Evolutionary conservation across 2,329 filamentous ascomycete species (phyloP).

Genomic region (Plenodomus tracheiphilus): DNA sequence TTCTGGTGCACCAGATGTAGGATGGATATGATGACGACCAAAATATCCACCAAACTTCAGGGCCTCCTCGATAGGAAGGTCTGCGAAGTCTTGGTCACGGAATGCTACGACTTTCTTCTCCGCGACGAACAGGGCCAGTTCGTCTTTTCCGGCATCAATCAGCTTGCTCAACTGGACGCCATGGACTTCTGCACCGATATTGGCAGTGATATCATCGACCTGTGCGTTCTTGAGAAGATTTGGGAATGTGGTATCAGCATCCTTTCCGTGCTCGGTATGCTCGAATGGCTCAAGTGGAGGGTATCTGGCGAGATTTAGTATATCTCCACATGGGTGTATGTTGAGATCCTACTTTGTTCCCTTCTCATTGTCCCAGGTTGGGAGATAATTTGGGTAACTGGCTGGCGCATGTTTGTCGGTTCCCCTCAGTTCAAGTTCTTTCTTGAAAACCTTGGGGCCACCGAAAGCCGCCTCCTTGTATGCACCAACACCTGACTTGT

Average conservation of each 20-base stretch:
- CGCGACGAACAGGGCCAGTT: constrained; percentile 74
- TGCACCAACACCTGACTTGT: constrained; percentile 40
- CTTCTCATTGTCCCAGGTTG: constrained; percentile 67
- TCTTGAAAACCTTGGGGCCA: constrained; percentile 49
- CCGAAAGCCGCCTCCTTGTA: constrained; percentile 50
- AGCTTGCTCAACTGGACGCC: constrained; percentile 74
- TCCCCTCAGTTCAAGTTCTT: constrained; percentile 58
- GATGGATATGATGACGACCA: constrained; percentile 80
- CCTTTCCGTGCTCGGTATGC: constrained; percentile 74
- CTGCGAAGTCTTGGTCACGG: constrained; percentile 68
- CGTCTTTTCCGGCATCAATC: constrained; percentile 70
- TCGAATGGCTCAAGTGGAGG: constrained; percentile 69
- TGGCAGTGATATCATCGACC: constrained; percentile 68
- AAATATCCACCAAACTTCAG: constrained; percentile 75
- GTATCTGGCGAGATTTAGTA: constrained; percentile 50
- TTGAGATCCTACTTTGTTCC: constrained; percentile 3
- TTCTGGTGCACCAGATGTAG: constrained; percentile 73
- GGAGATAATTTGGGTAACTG: constrained; percentile 73
- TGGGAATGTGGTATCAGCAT: constrained; percentile 69
- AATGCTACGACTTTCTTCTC: constrained; percentile 77
- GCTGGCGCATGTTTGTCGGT: constrained; percentile 58
- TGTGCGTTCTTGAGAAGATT: constrained; percentile 65
- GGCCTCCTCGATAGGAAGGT: constrained; percentile 70
- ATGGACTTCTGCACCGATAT: constrained; percentile 71
- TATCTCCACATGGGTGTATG: background rate